Evolutionary conservation across 352 stramenopile species (phyloP).

Genomic region (Chrysophaeum taylorii): DNA sequence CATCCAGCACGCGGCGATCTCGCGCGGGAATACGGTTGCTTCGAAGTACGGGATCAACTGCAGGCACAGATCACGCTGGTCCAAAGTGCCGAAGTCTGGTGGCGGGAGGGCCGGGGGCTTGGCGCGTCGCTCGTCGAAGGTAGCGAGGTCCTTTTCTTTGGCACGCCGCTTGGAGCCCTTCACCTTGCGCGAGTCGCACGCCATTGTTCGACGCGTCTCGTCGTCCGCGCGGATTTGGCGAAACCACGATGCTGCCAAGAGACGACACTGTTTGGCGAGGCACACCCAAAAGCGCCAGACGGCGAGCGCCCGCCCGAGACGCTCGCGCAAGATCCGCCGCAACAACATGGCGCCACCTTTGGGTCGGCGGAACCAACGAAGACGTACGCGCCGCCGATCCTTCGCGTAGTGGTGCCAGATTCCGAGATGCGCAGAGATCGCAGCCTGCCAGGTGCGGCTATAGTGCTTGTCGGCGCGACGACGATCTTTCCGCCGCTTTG

Average conservation of each 20-base stretch:
- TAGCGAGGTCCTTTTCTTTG: not conserved
- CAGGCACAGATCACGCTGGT: not conserved
- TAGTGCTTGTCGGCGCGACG: not conserved
- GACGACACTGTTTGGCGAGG: not conserved
- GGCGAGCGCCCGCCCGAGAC: not conserved
- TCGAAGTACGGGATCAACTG: not conserved
- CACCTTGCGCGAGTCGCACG: not conserved
- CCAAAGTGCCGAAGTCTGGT: not conserved
- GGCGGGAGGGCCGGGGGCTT: not conserved
- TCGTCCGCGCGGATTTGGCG: not conserved
- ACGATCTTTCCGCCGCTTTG: too few relatives aligned
- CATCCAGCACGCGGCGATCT: constrained; percentile 1
- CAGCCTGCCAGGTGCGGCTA: too few relatives aligned
- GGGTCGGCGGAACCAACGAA: not conserved
- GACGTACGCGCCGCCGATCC: not conserved
- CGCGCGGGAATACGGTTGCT: not conserved
- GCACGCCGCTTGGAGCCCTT: not conserved
- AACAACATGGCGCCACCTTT: not conserved
- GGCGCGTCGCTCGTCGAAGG: not conserved
- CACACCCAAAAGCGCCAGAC: not conserved
- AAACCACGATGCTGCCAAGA: not conserved
- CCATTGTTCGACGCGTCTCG: not conserved
- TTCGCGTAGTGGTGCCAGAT: not conserved
- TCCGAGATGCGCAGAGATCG: too few relatives aligned
- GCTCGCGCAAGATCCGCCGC: not conserved